Base-by-base conservation (phyloP, 495 filamentous ascomycete species). In the Penicillium macrosclerotiorum region DNA sequence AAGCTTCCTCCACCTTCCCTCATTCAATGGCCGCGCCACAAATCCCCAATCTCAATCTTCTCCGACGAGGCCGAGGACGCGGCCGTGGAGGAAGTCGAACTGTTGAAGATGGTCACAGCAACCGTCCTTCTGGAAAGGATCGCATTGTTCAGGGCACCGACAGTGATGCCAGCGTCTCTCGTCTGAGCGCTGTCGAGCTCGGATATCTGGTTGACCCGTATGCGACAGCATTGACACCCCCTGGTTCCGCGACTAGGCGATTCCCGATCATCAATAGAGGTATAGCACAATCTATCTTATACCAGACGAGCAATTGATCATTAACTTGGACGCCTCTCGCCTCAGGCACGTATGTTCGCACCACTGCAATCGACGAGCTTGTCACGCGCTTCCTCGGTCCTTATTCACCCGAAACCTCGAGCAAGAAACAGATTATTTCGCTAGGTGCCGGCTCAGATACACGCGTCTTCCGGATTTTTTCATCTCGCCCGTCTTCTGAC, bases 361-460 rank as follows among this genome's bases (percentile, higher is more conserved):
- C 92, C 18, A 81, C 79, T 20, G 88, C 89, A 17, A 86, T 98
- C 60, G 91, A 97, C 68, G 68, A 65, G 29, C 80, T 98, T 18
- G 81, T 97, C 45, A 62, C 77, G 19, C 62, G 64, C 25, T 97
- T 96, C 62, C 77, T 97, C 36, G 37, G 62, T 49, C 37, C 64
- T 11, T 51, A 37, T 26, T 33, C 52, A 12, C 34, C 47, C 31
- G 37, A 44, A 31, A 22, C 30, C n/a, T n/a, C 57, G 3, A 33
- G 36, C 12, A 34, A 50, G 3, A 89, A 85, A 58, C 93, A 98
- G 58, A 92, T 98, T 39, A 80, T 97, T 42, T 96, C 90, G 2
- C 80, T 98, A 2, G 93, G 94, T 34, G 93, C 93, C 17, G 93
- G 93, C 13, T 90, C 92, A 5, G 93, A 98, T 56, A 98, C 93